Percentiles rank a stretch among this genome's conserved stretches.
Conservation (phyloP, 2,329 filamentous ascomycete species). For the Pleoardoris graminearum region DNA sequence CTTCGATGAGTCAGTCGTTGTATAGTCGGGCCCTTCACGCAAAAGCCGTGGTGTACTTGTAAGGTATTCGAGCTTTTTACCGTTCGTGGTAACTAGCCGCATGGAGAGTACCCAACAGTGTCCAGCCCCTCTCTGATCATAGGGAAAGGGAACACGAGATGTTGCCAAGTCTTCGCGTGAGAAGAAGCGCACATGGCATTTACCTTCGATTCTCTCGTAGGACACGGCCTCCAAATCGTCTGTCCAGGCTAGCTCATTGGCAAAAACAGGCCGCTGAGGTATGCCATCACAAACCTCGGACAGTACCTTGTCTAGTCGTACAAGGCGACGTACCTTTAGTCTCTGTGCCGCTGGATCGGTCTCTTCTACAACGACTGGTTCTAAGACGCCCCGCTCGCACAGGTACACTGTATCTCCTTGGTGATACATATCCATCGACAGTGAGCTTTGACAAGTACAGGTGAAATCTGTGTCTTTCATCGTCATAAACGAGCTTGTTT, state of each 20-base stretch:
- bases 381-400: slow-evolving; percentile 48
- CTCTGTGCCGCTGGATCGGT: slow-evolving; percentile 27
- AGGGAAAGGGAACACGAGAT: slow-evolving; percentile 61
- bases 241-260: slow-evolving; percentile 65
- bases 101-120: slow-evolving; percentile 67
- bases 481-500: slow-evolving; percentile 64
- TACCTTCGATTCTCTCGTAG: slow-evolving; percentile 52
- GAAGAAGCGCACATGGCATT: slow-evolving; percentile 65
- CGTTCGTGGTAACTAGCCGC: slow-evolving; percentile 5
- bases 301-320: slow-evolving; percentile 51
- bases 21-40: slow-evolving; percentile 62
- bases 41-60: slow-evolving; percentile 9
- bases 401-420: slow-evolving; percentile 66
- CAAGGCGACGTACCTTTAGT: slow-evolving; percentile 57
- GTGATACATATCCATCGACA: slow-evolving; percentile 39
- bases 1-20: slow-evolving; percentile 47
- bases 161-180: slow-evolving; percentile 34
- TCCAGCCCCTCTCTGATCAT: slow-evolving; percentile 66
- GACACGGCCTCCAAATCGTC: slow-evolving; percentile 48
- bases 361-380: slow-evolving; percentile 64
- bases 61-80: not conserved
- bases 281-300: slow-evolving; percentile 33
- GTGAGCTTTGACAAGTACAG: slow-evolving; percentile 52
- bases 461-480: slow-evolving; percentile 58
- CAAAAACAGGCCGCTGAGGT: slow-evolving; percentile 34